These are phyloP conservation scores for Medicago lupulina DNA, from an alignment of 306 rosid species.

Conservation along the genomic window DNA sequence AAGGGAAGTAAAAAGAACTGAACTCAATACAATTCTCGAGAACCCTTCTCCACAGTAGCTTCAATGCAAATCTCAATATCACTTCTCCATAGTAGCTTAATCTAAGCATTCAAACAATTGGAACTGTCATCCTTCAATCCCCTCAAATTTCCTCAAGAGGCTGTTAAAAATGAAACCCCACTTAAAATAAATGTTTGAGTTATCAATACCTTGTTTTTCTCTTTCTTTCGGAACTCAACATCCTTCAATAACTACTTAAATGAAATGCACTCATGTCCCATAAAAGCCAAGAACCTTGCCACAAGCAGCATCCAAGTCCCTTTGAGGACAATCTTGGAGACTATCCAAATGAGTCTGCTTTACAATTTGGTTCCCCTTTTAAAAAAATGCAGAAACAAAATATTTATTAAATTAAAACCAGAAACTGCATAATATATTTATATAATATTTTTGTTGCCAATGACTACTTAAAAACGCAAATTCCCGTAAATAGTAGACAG, in stretches of 20 bases:
- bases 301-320: constrained; percentile 19
- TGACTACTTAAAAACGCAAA: constrained; percentile 67
- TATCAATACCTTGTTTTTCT: constrained; percentile 13
- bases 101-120: constrained; percentile 33
- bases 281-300: constrained; percentile 26
- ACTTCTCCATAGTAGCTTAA: constrained; percentile 1
- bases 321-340: constrained; percentile 20
- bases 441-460: constrained; percentile 55
- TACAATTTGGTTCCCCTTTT: constrained; percentile 25
- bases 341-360: constrained; percentile 8
- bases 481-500: constrained; percentile 57
- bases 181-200: constrained; percentile 9
- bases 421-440: constrained; percentile 46
- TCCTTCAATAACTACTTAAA: constrained; percentile 21
- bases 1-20: background rate
- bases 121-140: constrained; percentile 20
- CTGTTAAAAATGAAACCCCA: constrained; percentile 32
- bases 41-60: constrained; percentile 1
- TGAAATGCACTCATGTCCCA: constrained; percentile 14
- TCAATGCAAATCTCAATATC: background rate
- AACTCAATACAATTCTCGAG: background rate
- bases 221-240: constrained; percentile 9
- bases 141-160: constrained; percentile 31
- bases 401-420: constrained; percentile 43
- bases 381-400: constrained; percentile 31